Evolutionary conservation across 2,329 filamentous ascomycete genomes (phyloP).

Genomic region (Cladosporium sp.): DNA sequence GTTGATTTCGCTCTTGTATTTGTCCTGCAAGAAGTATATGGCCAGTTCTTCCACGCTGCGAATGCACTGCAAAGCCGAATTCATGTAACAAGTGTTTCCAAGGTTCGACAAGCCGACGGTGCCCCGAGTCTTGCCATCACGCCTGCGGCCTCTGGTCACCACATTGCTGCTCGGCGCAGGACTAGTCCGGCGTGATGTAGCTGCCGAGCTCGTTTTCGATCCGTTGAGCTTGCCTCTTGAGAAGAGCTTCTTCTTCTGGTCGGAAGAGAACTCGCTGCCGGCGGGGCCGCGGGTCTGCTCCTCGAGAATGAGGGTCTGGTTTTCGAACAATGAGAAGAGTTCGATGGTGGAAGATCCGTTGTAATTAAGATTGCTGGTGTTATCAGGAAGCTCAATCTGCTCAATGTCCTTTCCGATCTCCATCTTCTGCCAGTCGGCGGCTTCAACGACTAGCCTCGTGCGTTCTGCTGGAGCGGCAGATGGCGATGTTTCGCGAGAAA

Average conservation of each 20-base stretch:
- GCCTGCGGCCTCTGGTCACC: conserved; percentile 66
- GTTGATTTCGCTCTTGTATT: conserved; percentile 77
- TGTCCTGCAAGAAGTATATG: conserved; percentile 72
- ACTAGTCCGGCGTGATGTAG: conserved; percentile 57
- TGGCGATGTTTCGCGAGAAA: conserved; percentile 40
- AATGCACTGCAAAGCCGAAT: conserved; percentile 91
- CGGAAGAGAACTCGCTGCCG: conserved; percentile 52
- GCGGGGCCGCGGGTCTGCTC: conserved; percentile 56
- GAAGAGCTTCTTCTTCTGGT: conserved; percentile 31
- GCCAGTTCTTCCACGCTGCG: conserved; percentile 89
- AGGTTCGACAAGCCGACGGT: conserved; percentile 81
- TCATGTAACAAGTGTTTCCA: conserved; percentile 99
- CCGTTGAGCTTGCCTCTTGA: conserved; percentile 15
- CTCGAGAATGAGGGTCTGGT: conserved; percentile 76
- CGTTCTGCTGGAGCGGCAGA: conserved; percentile 40
- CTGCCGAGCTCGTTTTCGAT: conserved; percentile 33
- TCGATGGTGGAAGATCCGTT: conserved; percentile 66
- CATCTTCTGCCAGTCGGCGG: conserved; percentile 57
- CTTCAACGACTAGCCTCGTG: conserved; percentile 53
- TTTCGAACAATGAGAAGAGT: conserved; percentile 60
- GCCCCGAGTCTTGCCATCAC: conserved; percentile 64
- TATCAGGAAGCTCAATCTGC: conserved; percentile 58
- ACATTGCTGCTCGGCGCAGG: conserved; percentile 53
- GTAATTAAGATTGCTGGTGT: conserved; percentile 66
- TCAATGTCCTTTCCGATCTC: conserved; percentile 60